phyloP scores from a whole-genome alignment of 2,329 filamentous ascomycete genomes.

The Colletotrichum chrysophilum region DNA sequence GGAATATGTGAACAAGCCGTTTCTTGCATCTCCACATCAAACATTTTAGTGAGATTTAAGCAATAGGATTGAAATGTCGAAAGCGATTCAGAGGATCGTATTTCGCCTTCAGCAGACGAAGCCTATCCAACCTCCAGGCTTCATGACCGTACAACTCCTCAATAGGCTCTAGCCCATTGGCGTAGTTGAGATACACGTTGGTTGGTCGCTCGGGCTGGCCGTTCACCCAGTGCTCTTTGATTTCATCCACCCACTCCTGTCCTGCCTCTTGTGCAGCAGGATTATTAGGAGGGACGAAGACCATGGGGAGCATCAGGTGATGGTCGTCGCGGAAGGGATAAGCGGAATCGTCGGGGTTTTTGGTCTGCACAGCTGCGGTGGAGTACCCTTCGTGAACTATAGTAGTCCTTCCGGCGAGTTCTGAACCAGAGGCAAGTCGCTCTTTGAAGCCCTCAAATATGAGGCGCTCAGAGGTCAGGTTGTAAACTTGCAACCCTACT shows the following conservation, averaged over 20 bases:
- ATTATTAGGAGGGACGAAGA: background rate
- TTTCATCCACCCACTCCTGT: background rate
- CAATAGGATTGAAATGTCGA: background rate
- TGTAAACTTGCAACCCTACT: background rate
- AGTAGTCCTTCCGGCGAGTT: background rate
- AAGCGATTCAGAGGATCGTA: background rate
- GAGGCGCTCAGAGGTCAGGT: background rate
- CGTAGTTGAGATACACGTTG: constrained; percentile 29
- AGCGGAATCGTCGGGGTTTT: constrained; percentile 15
- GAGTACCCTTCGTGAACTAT: constrained; percentile 30
- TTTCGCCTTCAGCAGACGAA: background rate
- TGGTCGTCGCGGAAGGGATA: constrained; percentile 25
- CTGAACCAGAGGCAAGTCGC: background rate
- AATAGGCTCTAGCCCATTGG: constrained; percentile 23
- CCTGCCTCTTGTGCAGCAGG: background rate
- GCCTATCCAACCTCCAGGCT: background rate
- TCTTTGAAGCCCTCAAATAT: background rate
- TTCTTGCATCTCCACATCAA: no score
- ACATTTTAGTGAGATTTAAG: background rate
- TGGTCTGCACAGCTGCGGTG: constrained; percentile 12
- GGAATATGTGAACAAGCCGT: no score
- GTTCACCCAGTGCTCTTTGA: constrained; percentile 20
- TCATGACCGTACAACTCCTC: constrained; percentile 26
- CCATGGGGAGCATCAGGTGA: constrained; percentile 4
- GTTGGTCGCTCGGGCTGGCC: constrained; percentile 19